A percentile compares a stretch with the other conserved stretches of the same genome.
Evolutionary conservation across 2,329 filamentous ascomycete species (phyloP).

Genomic region (Zymoseptoria passerinii): DNA sequence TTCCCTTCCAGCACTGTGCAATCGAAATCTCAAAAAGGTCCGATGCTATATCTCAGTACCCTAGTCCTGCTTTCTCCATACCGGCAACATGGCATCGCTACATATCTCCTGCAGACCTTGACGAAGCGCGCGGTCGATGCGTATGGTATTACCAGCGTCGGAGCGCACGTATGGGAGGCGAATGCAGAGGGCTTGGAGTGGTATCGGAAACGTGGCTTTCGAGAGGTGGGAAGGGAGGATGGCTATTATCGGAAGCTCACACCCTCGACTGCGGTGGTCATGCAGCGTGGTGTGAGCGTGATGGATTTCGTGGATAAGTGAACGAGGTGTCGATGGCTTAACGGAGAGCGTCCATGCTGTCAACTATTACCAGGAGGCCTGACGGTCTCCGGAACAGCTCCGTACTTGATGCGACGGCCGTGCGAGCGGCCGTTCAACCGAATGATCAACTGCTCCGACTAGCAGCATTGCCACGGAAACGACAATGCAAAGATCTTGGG

Average conservation of each 20-base stretch:
- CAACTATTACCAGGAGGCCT: no score
- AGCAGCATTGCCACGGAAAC: no score
- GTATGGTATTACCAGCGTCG: conserved; percentile 45
- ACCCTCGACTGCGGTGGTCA: conserved; percentile 46
- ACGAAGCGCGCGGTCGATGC: conserved; percentile 33
- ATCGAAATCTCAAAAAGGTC: conserved; percentile 10
- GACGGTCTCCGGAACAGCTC: no score
- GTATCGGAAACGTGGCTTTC: conserved; percentile 53
- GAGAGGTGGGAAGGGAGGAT: conserved; percentile 43
- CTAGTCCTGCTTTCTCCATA: conserved; percentile 53
- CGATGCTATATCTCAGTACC: conserved; percentile 53
- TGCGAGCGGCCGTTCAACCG: no score
- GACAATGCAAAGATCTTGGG: no score
- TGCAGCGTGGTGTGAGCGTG: conserved; percentile 36
- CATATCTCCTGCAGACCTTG: conserved; percentile 42
- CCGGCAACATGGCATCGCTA: conserved; percentile 49
- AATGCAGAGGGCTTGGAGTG: conserved; percentile 53
- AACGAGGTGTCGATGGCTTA: neutral
- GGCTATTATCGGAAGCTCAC: conserved; percentile 53
- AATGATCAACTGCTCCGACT: no score
- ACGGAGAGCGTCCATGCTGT: neutral
- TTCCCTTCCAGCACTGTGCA: conserved; percentile 2
- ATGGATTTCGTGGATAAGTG: conserved; percentile 13
- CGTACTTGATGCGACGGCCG: no score
- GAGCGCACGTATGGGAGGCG: conserved; percentile 57